Base-by-base conservation (phyloP, 352 stramenopile genomes). In the Pythium phragmiticola region DNA sequence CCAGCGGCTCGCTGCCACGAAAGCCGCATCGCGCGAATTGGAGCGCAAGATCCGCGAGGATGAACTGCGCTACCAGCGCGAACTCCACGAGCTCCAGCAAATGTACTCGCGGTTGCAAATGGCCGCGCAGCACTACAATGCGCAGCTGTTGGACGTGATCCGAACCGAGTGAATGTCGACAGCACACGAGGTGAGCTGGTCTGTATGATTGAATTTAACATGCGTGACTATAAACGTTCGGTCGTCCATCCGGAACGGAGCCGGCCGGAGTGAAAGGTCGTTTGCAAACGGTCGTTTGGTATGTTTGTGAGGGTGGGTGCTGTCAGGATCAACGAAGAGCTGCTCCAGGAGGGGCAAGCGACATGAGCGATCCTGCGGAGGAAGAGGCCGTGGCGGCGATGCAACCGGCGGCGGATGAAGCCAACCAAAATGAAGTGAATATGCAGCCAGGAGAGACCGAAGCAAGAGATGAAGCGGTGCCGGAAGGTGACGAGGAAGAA, bases 31-130 rank as follows among this genome's bases (percentile, higher is more conserved):
- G 39, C 76, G 82, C 51, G 82, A 90, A 46, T n/a, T 88, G 14
- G 75, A 94, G 66, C 71, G 80, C 43, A 78, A 84, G 59, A 82
- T 81, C 67, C 77, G 75, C 48, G 84, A 92, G 47, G 75, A 87
- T 30, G 78, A 89, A 67, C 70, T 77, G 34, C 77, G 73, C 17
- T 89, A 78, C 63, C 68, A 89, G 69, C 82, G 82, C 21, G 80
- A 90, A 43, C 63, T 92, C 14, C 72, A 83, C 58, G 74, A 87
- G 17, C 52, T 92, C 37, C 61, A 88, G 58, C 58, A 92, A 76
- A 89, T 90, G 78, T 92, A 89, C 70, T 68, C 69, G 16, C 76
- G 81, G 19, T 62, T 92, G 55, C 78, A 87, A 59, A 66, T 86
- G 52, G 70, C 84, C 1, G 73, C 78, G 26, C 68, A 88, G 60